A percentile compares a stretch with the other conserved stretches of the same genome.
Conservation (phyloP, 331 rosid species). For the Saraca asoca region DNA sequence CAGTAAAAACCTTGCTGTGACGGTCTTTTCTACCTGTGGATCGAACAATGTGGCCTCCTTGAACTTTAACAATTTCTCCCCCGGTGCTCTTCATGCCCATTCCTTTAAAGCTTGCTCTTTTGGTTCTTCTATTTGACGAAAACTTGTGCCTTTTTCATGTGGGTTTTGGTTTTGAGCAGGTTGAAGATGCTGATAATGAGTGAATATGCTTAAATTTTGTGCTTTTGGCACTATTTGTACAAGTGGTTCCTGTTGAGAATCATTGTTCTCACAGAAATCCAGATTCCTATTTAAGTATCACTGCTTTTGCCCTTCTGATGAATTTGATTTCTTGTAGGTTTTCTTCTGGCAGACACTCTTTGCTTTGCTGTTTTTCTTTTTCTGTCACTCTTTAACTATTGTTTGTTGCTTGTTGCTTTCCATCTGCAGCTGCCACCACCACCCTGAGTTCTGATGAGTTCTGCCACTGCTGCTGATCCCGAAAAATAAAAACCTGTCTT, state of each 20-base stretch:
- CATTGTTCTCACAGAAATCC: constrained; percentile 37
- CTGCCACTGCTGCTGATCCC: constrained; percentile 47
- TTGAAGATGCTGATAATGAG: constrained; percentile 34
- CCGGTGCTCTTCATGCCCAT: constrained; percentile 76
- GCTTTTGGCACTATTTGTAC: constrained; percentile 31
- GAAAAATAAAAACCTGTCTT: constrained; percentile 49
- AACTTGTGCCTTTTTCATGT: constrained; percentile 31
- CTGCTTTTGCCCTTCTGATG: constrained; percentile 24
- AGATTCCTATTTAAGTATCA: constrained; percentile 39
- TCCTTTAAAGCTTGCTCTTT: constrained; percentile 20
- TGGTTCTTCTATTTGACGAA: constrained; percentile 24
- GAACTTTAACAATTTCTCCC: constrained; percentile 79
- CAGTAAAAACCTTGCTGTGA: constrained; percentile 81
- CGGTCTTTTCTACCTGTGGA: constrained; percentile 79
- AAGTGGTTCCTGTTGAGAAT: constrained; percentile 29
- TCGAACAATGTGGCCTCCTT: constrained; percentile 88
- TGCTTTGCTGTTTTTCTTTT: constrained; percentile 19
- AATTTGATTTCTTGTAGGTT: constrained; percentile 27
- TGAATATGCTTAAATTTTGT: constrained; percentile 29
- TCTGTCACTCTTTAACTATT: constrained; percentile 15
- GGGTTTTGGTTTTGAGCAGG: constrained; percentile 34
- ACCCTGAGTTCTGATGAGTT: constrained; percentile 36
- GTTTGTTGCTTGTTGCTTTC: constrained; percentile 27
- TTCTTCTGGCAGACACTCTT: constrained; percentile 4
- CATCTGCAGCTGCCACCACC: not conserved